Evolutionary conservation across 2,329 filamentous ascomycete species (phyloP).

Genomic region (Fusarium ramigenum): DNA sequence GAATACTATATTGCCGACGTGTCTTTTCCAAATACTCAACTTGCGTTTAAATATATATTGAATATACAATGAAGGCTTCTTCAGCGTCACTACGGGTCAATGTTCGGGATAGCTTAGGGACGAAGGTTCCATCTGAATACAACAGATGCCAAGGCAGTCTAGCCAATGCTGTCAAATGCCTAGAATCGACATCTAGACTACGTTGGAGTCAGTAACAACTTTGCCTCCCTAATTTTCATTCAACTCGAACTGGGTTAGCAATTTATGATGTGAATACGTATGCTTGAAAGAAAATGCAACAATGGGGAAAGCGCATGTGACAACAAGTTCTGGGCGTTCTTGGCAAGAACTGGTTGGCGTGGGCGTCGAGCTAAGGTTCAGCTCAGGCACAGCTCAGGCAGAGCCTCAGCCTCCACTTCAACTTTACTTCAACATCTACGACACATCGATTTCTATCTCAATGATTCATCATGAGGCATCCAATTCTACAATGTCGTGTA

Average conservation of each 20-base stretch:
- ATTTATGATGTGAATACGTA: not conserved
- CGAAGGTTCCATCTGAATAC: not conserved
- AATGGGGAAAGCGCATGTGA: slow-evolving; percentile 3
- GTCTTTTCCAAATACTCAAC: not conserved
- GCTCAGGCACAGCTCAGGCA: not conserved
- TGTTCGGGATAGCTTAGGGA: too few species aligned
- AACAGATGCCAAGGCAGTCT: not conserved
- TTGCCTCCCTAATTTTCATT: too few species aligned
- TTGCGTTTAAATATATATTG: not conserved
- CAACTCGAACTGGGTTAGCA: not conserved
- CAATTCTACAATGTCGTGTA: not conserved
- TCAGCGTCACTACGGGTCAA: too few species aligned
- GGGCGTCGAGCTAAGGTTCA: slow-evolving; percentile 3
- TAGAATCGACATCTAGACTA: not conserved
- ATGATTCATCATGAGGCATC: not conserved
- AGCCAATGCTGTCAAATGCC: not conserved
- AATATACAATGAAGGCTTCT: not conserved
- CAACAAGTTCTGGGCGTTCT: slow-evolving; percentile 5
- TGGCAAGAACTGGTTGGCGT: slow-evolving; percentile 25
- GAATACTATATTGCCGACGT: slow-evolving; percentile 13
- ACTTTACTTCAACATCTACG: not conserved
- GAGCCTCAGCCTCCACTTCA: slow-evolving; percentile 11
- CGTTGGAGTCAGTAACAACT: not conserved
- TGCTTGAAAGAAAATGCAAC: not conserved
- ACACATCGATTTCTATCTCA: not conserved